phyloP scores from a whole-genome alignment of 352 stramenopile genomes.

The Phytophthora constricta region DNA sequence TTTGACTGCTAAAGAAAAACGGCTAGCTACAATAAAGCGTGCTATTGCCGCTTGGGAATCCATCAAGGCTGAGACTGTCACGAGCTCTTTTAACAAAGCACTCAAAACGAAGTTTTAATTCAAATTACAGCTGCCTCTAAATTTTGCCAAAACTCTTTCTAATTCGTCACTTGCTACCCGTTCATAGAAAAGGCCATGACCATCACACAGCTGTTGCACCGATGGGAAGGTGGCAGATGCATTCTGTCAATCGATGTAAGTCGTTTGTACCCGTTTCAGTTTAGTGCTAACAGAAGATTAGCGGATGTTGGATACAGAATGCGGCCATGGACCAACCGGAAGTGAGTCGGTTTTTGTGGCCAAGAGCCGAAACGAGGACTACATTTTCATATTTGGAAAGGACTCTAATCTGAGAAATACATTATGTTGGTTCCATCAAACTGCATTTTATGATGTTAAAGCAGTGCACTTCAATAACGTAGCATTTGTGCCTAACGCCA shows the following conservation, averaged over 20 bases:
- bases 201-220: no score
- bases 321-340: background rate
- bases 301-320: conserved; percentile 13
- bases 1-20: background rate
- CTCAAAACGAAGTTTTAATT: background rate
- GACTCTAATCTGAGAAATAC: conserved; percentile 13
- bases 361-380: conserved; percentile 3
- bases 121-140: no score
- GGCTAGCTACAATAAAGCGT: background rate
- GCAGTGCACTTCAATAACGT: background rate
- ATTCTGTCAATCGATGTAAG: no score
- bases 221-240: no score
- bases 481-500: no score
- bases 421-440: conserved; percentile 5
- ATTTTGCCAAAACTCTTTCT: no score
- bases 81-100: background rate
- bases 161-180: no score
- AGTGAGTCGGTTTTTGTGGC: background rate
- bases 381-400: conserved; percentile 7
- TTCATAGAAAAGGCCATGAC: no score
- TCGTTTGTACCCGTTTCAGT: conserved; percentile 5
- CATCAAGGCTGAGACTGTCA: background rate
- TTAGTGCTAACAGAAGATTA: conserved; percentile 7
- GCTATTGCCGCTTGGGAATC: no score
- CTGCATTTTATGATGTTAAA: background rate